A percentile compares a stretch with the other conserved stretches of the same genome.
Evolutionary conservation across 352 stramenopile genomes (phyloP).

Genomic region (Pythium apleroticum): DNA sequence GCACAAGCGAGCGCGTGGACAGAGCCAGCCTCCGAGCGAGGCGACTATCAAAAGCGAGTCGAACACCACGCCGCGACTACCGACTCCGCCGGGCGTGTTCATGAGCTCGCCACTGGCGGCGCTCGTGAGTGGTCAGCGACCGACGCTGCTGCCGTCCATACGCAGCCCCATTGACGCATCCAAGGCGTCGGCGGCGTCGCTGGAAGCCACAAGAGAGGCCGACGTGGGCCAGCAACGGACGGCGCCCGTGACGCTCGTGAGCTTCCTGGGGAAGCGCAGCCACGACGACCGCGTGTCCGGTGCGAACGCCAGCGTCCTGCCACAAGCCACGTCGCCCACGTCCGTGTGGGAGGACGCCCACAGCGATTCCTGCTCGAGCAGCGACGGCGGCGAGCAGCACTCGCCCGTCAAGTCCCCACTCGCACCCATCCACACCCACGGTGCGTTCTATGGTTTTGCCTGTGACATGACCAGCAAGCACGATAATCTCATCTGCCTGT

Average conservation of each 20-base stretch:
- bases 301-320: background rate
- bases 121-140: slow-evolving; percentile 15
- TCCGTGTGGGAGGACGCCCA: background rate
- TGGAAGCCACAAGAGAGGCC: background rate
- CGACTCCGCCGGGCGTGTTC: slow-evolving; percentile 17
- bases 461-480: no score
- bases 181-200: background rate
- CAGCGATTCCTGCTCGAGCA: background rate
- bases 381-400: background rate
- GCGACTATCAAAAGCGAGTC: background rate
- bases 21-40: background rate
- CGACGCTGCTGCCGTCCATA: slow-evolving; percentile 5
- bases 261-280: background rate
- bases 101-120: slow-evolving; percentile 20
- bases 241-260: background rate
- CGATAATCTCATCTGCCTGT: background rate
- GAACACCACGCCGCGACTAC: slow-evolving; percentile 5
- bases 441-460: background rate
- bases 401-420: background rate
- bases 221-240: slow-evolving; percentile 5
- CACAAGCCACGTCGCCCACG: background rate
- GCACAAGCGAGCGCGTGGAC: slow-evolving; percentile 13
- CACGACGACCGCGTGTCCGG: background rate
- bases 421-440: background rate
- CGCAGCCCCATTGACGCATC: slow-evolving; percentile 14